Percentiles rank a stretch among this genome's conserved stretches.
phyloP scores from a whole-genome alignment of 345 rosid species.

The Aegle marmelos region DNA sequence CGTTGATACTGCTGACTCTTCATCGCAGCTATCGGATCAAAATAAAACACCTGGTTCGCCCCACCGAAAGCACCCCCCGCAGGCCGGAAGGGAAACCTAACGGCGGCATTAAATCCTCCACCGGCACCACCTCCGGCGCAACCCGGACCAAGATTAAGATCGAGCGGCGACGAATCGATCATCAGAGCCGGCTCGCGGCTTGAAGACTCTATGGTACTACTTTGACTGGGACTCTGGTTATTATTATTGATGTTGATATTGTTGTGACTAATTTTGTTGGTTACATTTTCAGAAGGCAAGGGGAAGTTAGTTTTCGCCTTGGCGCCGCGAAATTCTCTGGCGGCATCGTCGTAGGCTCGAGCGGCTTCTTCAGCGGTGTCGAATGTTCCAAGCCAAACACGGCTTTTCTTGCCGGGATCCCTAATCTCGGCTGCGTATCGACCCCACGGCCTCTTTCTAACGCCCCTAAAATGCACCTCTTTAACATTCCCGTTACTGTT shows the following conservation, averaged over 20 bases:
- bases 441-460: constrained; percentile 93
- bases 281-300: constrained; percentile 13
- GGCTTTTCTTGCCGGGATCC: constrained; percentile 66
- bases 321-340: constrained; percentile 70
- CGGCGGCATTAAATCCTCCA: constrained; percentile 5
- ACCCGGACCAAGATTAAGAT: constrained; percentile 39
- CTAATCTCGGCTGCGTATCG: constrained; percentile 86
- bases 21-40: constrained; percentile 23
- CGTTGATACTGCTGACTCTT: constrained; percentile 31
- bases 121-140: constrained; percentile 6
- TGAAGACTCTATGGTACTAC: constrained; percentile 62
- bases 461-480: constrained; percentile 70
- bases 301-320: constrained; percentile 82
- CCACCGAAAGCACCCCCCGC: constrained; percentile 17
- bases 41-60: constrained; percentile 26
- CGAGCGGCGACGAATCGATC: constrained; percentile 34
- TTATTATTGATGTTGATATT: constrained; percentile 2
- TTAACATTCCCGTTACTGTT: constrained; percentile 18
- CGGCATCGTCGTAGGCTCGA: constrained; percentile 66
- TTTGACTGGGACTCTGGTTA: constrained; percentile 55
- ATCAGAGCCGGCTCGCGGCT: constrained; percentile 38
- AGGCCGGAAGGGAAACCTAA: constrained; percentile 29
- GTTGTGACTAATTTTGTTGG: background rate
- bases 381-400: constrained; percentile 90
- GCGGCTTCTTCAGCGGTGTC: constrained; percentile 83